Evolutionary conservation across 1,284 basidiomycete species (phyloP), one percentile per base, ranked within the genome.

Genomic region (Ustilago nuda): DNA sequence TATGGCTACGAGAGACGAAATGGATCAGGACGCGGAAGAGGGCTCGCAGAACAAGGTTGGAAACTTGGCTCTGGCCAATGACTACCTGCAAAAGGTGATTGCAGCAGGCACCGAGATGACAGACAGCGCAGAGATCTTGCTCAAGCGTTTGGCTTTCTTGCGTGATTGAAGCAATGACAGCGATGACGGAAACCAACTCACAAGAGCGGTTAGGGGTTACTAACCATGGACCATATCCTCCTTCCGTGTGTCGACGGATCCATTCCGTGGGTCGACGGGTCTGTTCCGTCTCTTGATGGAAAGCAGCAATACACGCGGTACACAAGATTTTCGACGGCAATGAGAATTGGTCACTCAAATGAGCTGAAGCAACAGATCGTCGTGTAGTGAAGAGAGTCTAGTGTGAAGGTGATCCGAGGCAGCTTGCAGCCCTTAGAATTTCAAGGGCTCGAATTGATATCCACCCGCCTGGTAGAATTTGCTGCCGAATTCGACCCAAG

Each of bases 401-500:
- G 6, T 19, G n/a, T 54, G 9, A 61, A 45, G 15, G 8, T 11
- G 23, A 32, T 2, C 17, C 15, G 33, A 8, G 7, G 43, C 17
- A 7, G n/a, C 19, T 6, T n/a, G 2, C 4, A 4, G 35, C 5
- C 19, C 35, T 63, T 52, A 78, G 41, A 78, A 78, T 53, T 74
- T 76, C 56, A 85, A 78, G 36, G 84, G 84, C 69, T 80, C 70
- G 57, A 85, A 85, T 56, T 81, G 75, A 89, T 94, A 91, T 83
- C 95, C 94, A 69, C 90, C 92, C 43, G 94, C 95, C 87, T 92
- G 91, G 87, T 93, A 98, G 86, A 95, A 94, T 89, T 98, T 98
- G 88, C 94, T 94, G 88, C 95, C 95, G 56, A 92, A 93, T 87
- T 98, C 95, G 76, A 98, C 95, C 95, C 96, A 98, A 87, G 98